These are phyloP conservation scores for Lodderomyces theae DNA, from an alignment of 1,139 yeast species.

Conservation along the genomic window DNA sequence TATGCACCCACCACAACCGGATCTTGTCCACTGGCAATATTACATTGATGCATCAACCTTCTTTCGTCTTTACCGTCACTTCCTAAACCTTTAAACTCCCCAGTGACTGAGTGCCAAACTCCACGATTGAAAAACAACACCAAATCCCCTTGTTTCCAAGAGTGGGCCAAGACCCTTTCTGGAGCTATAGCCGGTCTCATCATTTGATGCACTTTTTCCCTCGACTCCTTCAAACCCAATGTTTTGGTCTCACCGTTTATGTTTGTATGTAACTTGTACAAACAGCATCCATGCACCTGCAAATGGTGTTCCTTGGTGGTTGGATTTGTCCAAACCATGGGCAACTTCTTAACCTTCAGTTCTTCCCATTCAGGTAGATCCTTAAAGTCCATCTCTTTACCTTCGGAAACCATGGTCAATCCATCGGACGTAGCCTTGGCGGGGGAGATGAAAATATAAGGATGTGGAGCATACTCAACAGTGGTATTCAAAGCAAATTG, in stretches of 20 bases:
- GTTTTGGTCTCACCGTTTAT: constrained; percentile 50
- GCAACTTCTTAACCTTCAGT: constrained; percentile 68
- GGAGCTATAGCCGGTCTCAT: constrained; percentile 89
- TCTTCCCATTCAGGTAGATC: constrained; percentile 81
- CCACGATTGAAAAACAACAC: constrained; percentile 85
- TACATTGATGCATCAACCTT: constrained; percentile 89
- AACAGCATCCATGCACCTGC: constrained; percentile 86
- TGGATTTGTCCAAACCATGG: constrained; percentile 93
- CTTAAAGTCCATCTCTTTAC: constrained; percentile 62
- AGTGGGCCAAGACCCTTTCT: constrained; percentile 69
- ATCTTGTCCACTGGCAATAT: constrained; percentile 77
- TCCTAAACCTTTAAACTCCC: constrained; percentile 61
- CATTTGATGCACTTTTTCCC: constrained; percentile 63
- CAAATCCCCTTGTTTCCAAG: constrained; percentile 79
- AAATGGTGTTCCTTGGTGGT: constrained; percentile 77
- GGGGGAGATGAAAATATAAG: constrained; percentile 77
- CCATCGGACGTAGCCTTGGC: constrained; percentile 85
- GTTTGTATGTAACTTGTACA: constrained; percentile 56
- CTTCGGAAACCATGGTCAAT: constrained; percentile 78
- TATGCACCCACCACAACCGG: constrained; percentile 35
- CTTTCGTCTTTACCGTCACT: constrained; percentile 58
- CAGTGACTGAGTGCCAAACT: constrained; percentile 87
- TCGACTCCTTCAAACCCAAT: constrained; percentile 65
- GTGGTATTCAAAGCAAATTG: constrained; percentile 69
- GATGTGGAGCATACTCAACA: constrained; percentile 88